These are phyloP conservation scores for Chaetomium fimeti DNA, from an alignment of 495 filamentous ascomycete species.

Conservation along the genomic window DNA sequence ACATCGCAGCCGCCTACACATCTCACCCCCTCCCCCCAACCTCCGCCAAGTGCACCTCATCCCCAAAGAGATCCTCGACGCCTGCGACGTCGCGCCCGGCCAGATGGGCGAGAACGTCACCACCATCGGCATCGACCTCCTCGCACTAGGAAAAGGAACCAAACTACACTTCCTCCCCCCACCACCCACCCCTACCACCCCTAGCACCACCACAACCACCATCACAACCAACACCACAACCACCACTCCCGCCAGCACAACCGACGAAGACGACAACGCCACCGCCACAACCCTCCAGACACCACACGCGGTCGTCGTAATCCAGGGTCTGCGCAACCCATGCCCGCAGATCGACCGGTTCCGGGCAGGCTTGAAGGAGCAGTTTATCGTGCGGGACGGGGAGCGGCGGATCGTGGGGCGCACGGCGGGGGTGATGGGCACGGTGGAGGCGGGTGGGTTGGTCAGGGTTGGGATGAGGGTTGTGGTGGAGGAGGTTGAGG, in stretches of 20 bases:
- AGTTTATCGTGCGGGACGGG: conserved; percentile 14
- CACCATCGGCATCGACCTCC: conserved; percentile 18
- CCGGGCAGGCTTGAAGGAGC: conserved; percentile 20
- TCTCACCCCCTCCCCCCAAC: conserved; percentile 19
- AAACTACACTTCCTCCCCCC: conserved; percentile 21
- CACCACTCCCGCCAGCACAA: neutral
- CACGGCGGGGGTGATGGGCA: conserved; percentile 21
- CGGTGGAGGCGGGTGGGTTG: conserved; percentile 14
- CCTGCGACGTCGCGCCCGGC: conserved; percentile 10
- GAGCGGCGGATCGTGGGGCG: conserved; percentile 15
- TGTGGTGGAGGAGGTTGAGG: conserved; percentile 13
- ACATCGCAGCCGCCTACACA: conserved; percentile 19
- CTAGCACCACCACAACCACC: neutral
- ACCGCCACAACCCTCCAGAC: neutral
- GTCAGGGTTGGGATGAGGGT: conserved; percentile 16
- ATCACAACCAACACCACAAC: neutral
- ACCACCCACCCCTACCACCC: neutral
- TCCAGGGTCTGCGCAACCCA: conserved; percentile 22
- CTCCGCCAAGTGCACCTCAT: conserved; percentile 25
- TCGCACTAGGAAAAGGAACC: conserved; percentile 11
- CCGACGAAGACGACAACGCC: neutral
- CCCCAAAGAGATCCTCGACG: conserved; percentile 17
- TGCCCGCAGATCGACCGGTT: conserved; percentile 26
- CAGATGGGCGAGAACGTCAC: conserved; percentile 23
- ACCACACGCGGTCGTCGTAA: conserved; percentile 13